Percentiles rank a stretch among this genome's conserved stretches.
These are phyloP conservation scores for Neurospora tetrasperma DNA, from an alignment of 495 filamentous ascomycete genomes.

Conservation along the genomic window DNA sequence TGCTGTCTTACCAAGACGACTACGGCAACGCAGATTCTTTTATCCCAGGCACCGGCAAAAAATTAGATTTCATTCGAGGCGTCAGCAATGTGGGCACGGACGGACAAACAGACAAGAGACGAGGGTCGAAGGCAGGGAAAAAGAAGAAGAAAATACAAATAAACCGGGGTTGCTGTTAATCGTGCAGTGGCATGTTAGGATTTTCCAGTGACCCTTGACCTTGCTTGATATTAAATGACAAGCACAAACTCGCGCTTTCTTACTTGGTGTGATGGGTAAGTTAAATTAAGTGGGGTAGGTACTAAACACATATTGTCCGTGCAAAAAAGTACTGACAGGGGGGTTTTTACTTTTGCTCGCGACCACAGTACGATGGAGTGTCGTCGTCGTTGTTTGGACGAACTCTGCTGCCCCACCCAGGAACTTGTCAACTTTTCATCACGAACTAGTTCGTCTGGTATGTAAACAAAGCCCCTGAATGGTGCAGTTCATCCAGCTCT, in stretches of 20 bases:
- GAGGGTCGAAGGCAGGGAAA: background rate
- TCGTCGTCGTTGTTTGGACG: background rate
- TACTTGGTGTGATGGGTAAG: too few species aligned
- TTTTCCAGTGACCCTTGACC: background rate
- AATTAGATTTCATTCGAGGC: background rate
- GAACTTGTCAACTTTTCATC: background rate
- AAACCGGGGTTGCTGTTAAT: background rate
- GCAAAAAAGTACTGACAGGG: too few species aligned
- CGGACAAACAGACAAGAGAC: background rate
- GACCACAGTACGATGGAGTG: background rate
- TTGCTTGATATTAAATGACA: background rate
- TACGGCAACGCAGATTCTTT: background rate
- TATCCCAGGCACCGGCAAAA: background rate
- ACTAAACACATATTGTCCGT: too few species aligned
- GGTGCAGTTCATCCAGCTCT: background rate
- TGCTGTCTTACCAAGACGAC: background rate
- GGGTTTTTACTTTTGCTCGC: too few species aligned
- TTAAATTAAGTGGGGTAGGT: too few species aligned
- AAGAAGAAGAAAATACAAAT: background rate
- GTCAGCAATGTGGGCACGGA: background rate
- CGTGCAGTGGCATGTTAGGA: background rate
- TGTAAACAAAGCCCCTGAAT: background rate
- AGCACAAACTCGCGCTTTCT: background rate
- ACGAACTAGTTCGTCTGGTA: background rate
- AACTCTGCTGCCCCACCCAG: background rate